Percentiles rank a stretch among this genome's conserved stretches.
Evolutionary conservation across 176 grass and related monocot species (phyloP).

Genomic region (Bothriochloa decipiens): DNA sequence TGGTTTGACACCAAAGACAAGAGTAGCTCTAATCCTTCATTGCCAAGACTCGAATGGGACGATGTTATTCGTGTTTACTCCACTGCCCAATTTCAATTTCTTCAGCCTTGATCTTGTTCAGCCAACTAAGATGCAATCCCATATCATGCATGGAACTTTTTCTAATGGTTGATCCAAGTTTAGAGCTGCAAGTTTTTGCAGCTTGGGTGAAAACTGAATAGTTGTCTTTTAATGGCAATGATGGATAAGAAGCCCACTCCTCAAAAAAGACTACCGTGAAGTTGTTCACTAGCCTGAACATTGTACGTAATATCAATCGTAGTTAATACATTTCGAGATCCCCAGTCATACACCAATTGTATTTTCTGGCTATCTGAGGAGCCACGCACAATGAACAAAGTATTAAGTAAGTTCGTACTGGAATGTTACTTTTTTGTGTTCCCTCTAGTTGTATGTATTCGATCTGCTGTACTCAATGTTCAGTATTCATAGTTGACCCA

Average conservation of each 20-base stretch:
- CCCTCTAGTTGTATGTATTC: background rate
- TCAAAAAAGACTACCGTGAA: background rate
- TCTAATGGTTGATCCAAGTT: background rate
- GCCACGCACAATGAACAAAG: slow-evolving; percentile 11
- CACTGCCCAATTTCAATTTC: slow-evolving; percentile 21
- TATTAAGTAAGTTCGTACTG: slow-evolving; percentile 1
- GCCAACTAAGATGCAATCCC: background rate
- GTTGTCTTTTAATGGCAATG: background rate
- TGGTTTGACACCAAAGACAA: slow-evolving; percentile 17
- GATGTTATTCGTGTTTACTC: slow-evolving; percentile 4
- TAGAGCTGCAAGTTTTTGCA: slow-evolving; percentile 4
- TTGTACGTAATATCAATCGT: background rate
- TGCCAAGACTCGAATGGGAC: background rate
- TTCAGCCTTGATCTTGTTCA: slow-evolving; percentile 22
- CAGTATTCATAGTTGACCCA: background rate
- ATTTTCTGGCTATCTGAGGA: slow-evolving; percentile 20
- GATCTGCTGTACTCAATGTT: background rate
- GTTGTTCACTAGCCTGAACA: background rate
- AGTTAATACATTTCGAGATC: background rate
- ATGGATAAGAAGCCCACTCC: background rate
- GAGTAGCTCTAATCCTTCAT: slow-evolving; percentile 19
- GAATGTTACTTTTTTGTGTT: background rate
- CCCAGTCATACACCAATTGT: background rate
- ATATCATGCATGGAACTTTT: slow-evolving; percentile 5
- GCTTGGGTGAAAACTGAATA: background rate